Percentiles rank a stretch among this genome's conserved stretches.
phyloP scores from a whole-genome alignment of 2,329 filamentous ascomycete species.

The Pseudogymnoascus sp. region DNA sequence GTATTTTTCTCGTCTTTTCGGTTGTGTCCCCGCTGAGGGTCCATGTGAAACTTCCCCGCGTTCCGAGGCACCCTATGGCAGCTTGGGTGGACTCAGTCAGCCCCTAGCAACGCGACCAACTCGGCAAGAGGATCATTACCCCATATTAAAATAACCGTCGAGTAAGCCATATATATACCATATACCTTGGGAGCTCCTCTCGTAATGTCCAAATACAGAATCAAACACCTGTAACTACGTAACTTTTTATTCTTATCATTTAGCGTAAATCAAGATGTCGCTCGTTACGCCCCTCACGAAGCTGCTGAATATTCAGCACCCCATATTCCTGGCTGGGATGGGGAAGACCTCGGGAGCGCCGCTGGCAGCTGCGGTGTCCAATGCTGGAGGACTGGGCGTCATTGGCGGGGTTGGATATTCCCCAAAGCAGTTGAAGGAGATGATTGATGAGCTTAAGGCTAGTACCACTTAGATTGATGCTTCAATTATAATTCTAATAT shows the following conservation, averaged over 20 bases:
- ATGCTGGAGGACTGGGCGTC: constrained; percentile 92
- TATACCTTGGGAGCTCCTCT: neutral
- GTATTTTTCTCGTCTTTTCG: neutral
- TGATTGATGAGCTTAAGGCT: constrained; percentile 89
- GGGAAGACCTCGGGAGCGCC: constrained; percentile 96
- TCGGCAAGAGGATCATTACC: constrained; percentile 4
- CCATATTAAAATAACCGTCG: neutral
- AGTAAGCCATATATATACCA: neutral
- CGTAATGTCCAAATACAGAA: neutral
- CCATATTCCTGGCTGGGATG: constrained; percentile 93
- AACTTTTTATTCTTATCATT: neutral
- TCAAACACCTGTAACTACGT: neutral
- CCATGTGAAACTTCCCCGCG: constrained; percentile 6
- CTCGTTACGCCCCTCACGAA: constrained; percentile 89
- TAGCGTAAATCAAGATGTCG: constrained; percentile 50
- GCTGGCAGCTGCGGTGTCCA: constrained; percentile 92
- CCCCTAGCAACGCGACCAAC: constrained; percentile 3
- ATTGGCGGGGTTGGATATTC: constrained; percentile 95
- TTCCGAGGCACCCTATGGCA: neutral
- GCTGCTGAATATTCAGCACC: constrained; percentile 96
- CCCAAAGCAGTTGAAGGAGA: constrained; percentile 91
- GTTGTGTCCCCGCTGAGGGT: neutral
- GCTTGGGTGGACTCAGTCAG: constrained; percentile 6
- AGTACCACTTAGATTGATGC: constrained; percentile 49
- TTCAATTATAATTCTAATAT: neutral